Evolutionary conservation across 805 yeast genomes (phyloP), one percentile per base, ranked within the genome.

Genomic region (Sugiyamaella americana): DNA sequence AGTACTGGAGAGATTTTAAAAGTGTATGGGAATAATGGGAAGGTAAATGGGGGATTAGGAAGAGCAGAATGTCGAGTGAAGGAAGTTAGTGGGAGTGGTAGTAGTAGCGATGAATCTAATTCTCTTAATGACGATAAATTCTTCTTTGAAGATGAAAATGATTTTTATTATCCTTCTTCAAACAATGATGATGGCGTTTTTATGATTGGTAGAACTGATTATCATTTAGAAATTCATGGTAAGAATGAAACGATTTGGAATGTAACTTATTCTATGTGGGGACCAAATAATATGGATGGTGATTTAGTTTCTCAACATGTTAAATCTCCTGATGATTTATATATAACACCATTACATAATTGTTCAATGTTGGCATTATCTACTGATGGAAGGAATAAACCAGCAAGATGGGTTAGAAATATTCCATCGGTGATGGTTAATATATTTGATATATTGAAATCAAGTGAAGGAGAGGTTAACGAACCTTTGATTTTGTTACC

Each of bases 181-280:
- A 2, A 21, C 2, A 41, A 36, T 20, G 46, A 43, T 24, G 43
- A 34, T 6, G 59, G 59, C 16, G 45, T 52, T 4, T 56, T 58
- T 37, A 48, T 61, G 58, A 57, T 65, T 13, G 69, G 69, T 10
- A 54, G 65, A 21, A 63, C 66, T 5, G 71, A 69, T 47, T 69
- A 65, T 49, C 54, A 57, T 10, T 58, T 69, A 13, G 65, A 66
- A 35, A 91, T 93, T n/a, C 83, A 87, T 60, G 81, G 93, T 2
- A 78, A 75, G 55, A 74, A 78, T 50, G 78, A 79, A 50, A 67
- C 82, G 0, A 76, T 81, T 1, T 89, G 96, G 93, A 85, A 87
- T 58, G 85, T 93, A 16, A 80, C 89, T 0, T 88, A 84, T 59
- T 74, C 94, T 1, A 74, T 82, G 32, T 93, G 97, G 96, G 94